phyloP scores from a whole-genome alignment of 768 basidiomycete species.

The Dentipellis sp. region DNA sequence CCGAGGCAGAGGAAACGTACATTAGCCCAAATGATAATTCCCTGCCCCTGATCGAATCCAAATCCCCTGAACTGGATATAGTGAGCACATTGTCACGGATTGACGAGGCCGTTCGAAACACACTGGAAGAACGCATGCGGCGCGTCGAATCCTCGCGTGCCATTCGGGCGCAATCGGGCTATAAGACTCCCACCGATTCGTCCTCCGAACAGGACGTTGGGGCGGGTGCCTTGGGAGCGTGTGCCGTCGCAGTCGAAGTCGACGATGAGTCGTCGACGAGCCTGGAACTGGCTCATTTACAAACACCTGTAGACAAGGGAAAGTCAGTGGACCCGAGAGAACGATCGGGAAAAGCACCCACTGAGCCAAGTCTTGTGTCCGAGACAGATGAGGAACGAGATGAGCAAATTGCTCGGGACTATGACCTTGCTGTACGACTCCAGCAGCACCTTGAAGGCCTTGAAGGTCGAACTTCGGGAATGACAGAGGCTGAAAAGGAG shows the following conservation, averaged over 20 bases:
- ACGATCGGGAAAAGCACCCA: neutral
- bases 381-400: neutral
- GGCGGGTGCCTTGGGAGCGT: neutral
- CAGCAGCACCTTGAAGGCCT: neutral
- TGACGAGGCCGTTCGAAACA: neutral
- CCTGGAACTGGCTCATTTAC: neutral
- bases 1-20: neutral
- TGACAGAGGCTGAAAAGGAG: neutral
- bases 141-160: neutral
- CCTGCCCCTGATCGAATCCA: neutral
- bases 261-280: neutral
- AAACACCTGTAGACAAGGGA: neutral
- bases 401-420: neutral
- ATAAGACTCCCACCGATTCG: neutral
- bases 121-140: neutral
- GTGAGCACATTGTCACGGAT: neutral
- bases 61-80: neutral
- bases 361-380: neutral
- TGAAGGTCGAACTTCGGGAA: neutral
- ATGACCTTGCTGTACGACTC: neutral
- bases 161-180: neutral
- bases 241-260: neutral
- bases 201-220: too few species aligned
- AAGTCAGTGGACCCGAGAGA: neutral
- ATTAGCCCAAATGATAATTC: neutral